Evolutionary conservation across 805 yeast genomes (phyloP).

Genomic region (Saccharomycopsis selenospora): DNA sequence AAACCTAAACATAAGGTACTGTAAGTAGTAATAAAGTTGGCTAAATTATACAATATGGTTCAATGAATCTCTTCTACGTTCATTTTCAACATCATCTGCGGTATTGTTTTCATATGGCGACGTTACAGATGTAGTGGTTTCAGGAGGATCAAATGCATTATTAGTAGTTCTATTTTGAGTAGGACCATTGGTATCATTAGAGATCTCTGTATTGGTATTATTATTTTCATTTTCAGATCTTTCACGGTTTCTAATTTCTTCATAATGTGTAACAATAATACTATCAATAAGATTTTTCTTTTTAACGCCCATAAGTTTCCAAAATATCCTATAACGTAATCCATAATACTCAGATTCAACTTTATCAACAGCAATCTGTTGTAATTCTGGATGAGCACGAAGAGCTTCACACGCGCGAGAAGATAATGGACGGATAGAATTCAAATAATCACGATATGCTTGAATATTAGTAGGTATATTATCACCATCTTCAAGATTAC

Average conservation of each 20-base stretch:
- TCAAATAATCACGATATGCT: constrained; percentile 12
- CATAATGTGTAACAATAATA: constrained; percentile 33
- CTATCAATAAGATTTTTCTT: constrained; percentile 43
- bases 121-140: neutral
- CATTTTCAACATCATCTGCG: neutral
- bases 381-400: constrained; percentile 37
- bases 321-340: constrained; percentile 34
- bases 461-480: constrained; percentile 29
- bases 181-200: too few relatives aligned
- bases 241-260: neutral
- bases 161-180: neutral
- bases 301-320: constrained; percentile 52
- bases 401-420: constrained; percentile 38
- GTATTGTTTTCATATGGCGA: neutral
- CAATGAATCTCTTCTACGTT: neutral
- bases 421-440: constrained; percentile 28
- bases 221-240: neutral
- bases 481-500: constrained; percentile 23
- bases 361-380: constrained; percentile 35
- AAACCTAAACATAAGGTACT: too few relatives aligned
- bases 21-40: too few relatives aligned
- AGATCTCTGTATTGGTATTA: neutral
- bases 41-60: neutral
- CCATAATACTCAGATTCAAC: constrained; percentile 30
- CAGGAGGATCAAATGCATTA: neutral